Evolutionary conservation across 306 rosid species (phyloP), one percentile per base, ranked within the genome.

Genomic region (Astragalus glycyphyllos): DNA sequence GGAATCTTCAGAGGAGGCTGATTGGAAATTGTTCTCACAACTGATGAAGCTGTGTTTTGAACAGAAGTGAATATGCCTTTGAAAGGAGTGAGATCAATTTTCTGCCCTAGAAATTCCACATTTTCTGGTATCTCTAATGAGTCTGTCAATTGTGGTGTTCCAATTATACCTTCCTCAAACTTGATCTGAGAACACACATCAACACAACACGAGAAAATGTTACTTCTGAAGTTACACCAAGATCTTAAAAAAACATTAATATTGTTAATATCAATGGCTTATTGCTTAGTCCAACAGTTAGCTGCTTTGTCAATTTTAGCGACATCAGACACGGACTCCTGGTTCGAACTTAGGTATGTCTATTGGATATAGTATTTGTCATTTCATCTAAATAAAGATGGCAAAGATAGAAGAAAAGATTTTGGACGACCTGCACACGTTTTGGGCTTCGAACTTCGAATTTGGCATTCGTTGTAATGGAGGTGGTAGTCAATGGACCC

Each of bases 131-230:
- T 60, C 79, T 69, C 99, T 56, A 94, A 45, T 0, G 95, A 94
- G 80, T 94, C 97, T 8, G 96, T 94, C 55, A 94, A 78, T 56
- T 94, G 97, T 14, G 99, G 99, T 3, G 97, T 94, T 40, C 96
- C 96, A 13, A 94, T 87, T 58, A 94, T 58, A 13, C 99, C 99
- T 84, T 91, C 91, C 9, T 89, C 91, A 45, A 91, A 87, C 82
- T 86, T 89, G 60, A 94, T 84, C 97, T 90, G 86, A 50, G 3
- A 26, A 26, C 31, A 26, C 31, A 85, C 2, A 53, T 20, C 23
- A 29, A 29, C 16, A 17, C 51, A 45, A 23, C 1, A 75, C 57
- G 38, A 20, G 5, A 54, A 48, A 23, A 8, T 6, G 31, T 32
- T 70, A 56, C 68, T 8, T 58, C 31, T 26, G 4, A 4, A 26